Conservation (phyloP, 306 rosid species). For the Vigna hirtella region DNA sequence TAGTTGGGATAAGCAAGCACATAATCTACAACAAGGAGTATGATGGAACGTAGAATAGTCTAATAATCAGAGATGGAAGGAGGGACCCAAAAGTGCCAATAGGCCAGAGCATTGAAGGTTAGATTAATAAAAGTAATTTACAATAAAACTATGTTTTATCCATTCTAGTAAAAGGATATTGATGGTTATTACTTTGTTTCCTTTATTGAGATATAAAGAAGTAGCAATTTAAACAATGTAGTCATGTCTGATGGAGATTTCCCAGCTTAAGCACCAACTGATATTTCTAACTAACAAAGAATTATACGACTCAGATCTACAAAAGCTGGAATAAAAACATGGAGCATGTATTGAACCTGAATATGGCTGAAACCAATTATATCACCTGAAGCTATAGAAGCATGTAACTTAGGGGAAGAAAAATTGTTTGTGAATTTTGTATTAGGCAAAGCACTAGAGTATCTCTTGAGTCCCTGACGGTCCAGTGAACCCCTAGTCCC, state of each 20-base stretch:
- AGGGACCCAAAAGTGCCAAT: neutral
- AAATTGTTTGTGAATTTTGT: slow-evolving; percentile 64
- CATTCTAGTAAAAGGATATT: neutral
- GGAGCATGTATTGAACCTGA: slow-evolving; percentile 1
- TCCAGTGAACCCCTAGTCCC: slow-evolving; percentile 63
- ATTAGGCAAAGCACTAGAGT: slow-evolving; percentile 60
- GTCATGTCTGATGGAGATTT: neutral
- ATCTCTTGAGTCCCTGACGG: slow-evolving; percentile 64
- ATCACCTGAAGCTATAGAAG: slow-evolving; percentile 72
- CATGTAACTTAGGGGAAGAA: slow-evolving; percentile 64
- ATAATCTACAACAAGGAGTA: neutral
- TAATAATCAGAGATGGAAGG: slow-evolving; percentile 6
- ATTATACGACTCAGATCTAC: slow-evolving; percentile 11
- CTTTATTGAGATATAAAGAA: neutral
- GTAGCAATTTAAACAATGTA: slow-evolving; percentile 9
- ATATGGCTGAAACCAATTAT: slow-evolving; percentile 21
- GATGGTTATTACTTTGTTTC: neutral
- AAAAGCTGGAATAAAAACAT: neutral
- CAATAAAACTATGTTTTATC: neutral
- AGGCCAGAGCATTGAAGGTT: neutral
- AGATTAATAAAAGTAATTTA: neutral
- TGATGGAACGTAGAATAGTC: neutral
- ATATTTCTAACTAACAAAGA: slow-evolving; percentile 28
- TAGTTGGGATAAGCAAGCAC: neutral
- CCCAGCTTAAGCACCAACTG: slow-evolving; percentile 10